Conservation (phyloP, 257 asterid genomes). For the Solanum chiquidenum region DNA sequence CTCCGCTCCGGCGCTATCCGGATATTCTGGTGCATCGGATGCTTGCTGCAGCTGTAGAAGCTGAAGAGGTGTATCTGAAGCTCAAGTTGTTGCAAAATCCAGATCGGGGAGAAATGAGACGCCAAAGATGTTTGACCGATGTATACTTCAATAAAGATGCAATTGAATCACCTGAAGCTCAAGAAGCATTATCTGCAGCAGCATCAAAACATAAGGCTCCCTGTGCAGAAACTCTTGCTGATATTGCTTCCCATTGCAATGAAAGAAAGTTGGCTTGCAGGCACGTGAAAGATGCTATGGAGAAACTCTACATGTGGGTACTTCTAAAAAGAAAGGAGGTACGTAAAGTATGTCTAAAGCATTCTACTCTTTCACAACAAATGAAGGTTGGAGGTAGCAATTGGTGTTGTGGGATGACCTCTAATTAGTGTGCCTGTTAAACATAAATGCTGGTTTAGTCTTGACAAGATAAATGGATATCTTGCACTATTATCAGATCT, state of each 20-base stretch:
- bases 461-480: background rate
- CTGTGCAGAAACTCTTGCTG: conserved; percentile 31
- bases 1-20: conserved; percentile 83
- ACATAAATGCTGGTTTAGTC: background rate
- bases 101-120: conserved; percentile 8
- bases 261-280: conserved; percentile 63
- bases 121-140: conserved; percentile 53
- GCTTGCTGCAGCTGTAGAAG: conserved; percentile 71
- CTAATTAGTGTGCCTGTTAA: background rate
- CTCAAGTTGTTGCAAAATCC: conserved; percentile 10
- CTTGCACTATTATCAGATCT: background rate
- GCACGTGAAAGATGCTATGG: conserved; percentile 57
- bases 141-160: conserved; percentile 25
- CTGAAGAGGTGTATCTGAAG: conserved; percentile 52
- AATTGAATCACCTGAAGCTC: conserved; percentile 45
- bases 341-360: background rate
- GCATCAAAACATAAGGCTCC: conserved; percentile 45
- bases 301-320: conserved; percentile 68
- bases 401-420: background rate
- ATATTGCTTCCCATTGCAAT: conserved; percentile 67
- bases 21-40: conserved; percentile 87
- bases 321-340: conserved; percentile 68
- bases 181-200: conserved; percentile 44
- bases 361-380: background rate
- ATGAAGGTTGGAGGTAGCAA: background rate